Evolutionary conservation across 164 flowering plant genomes (phyloP).

Genomic region (Santalum album): DNA sequence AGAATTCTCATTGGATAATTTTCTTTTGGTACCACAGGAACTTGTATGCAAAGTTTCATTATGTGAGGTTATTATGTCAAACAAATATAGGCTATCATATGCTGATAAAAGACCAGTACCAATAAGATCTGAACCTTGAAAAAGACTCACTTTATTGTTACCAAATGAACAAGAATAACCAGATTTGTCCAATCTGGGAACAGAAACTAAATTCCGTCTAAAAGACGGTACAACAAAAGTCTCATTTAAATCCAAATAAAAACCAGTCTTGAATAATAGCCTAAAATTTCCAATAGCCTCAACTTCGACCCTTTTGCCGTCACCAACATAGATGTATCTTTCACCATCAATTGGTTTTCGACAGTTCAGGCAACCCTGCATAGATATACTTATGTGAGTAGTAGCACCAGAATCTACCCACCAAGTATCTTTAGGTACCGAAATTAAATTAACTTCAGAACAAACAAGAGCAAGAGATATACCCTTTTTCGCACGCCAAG

Average conservation of each 20-base stretch:
- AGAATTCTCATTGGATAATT: constrained; percentile 11
- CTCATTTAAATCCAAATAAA: constrained; percentile 12
- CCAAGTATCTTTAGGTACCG: not conserved
- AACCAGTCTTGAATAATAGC: too few relatives aligned
- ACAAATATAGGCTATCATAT: too few relatives aligned
- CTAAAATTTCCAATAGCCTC: too few relatives aligned
- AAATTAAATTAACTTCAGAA: constrained; percentile 1
- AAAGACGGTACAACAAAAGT: constrained; percentile 6
- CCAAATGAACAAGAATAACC: constrained; percentile 12
- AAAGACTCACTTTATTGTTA: constrained; percentile 7
- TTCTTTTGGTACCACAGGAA: not conserved
- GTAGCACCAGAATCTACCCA: not conserved
- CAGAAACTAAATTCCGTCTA: constrained; percentile 11
- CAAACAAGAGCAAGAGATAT: not conserved
- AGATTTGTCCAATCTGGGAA: constrained; percentile 9
- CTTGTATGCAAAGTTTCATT: not conserved
- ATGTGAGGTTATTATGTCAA: too few relatives aligned
- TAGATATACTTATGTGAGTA: not conserved
- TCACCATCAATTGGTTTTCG: constrained; percentile 16
- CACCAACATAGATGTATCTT: constrained; percentile 21
- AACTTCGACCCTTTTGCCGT: too few relatives aligned
- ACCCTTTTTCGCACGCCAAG: constrained; percentile 1
- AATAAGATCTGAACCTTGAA: constrained; percentile 4
- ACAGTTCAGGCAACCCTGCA: constrained; percentile 14
- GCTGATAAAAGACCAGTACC: constrained; percentile 5